Conservation (phyloP, 2,329 filamentous ascomycete genomes). For the Fusarium sp. region DNA sequence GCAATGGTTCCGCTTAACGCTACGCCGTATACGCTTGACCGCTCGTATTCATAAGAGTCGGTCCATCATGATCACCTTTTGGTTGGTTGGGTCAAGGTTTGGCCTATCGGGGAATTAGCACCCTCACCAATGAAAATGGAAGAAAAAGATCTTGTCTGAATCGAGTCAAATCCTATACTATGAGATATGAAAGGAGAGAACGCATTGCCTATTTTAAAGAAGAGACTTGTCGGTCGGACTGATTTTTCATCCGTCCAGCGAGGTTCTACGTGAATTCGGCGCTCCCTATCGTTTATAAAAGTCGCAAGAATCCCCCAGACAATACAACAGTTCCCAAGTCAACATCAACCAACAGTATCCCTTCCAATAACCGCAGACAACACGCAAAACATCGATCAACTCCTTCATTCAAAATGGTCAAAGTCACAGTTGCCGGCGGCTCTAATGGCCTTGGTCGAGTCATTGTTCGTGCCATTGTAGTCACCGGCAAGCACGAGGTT, state of each 20-base stretch:
- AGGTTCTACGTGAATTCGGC: not conserved
- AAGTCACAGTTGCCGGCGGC: not conserved
- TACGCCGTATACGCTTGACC: not conserved
- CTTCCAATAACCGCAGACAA: not conserved
- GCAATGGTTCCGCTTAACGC: not conserved
- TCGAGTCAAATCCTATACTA: not conserved
- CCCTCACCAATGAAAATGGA: not conserved
- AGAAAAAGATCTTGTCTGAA: not conserved
- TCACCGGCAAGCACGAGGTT: not conserved
- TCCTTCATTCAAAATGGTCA: not conserved
- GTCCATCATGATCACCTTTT: not conserved
- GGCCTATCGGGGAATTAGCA: not conserved
- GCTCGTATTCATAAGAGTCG: not conserved
- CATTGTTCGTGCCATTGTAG: not conserved
- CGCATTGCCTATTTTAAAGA: not conserved
- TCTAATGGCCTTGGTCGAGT: not conserved
- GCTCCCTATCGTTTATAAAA: not conserved
- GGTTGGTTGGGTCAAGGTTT: not conserved
- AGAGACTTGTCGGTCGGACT: not conserved
- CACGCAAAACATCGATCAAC: not conserved
- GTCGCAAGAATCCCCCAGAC: fast-evolving
- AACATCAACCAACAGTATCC: not conserved
- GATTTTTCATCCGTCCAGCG: not conserved
- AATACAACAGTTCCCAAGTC: not conserved
- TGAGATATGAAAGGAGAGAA: not conserved